Base-by-base conservation (phyloP, 2,329 filamentous ascomycete genomes). In the Aureobasidium sp. region DNA sequence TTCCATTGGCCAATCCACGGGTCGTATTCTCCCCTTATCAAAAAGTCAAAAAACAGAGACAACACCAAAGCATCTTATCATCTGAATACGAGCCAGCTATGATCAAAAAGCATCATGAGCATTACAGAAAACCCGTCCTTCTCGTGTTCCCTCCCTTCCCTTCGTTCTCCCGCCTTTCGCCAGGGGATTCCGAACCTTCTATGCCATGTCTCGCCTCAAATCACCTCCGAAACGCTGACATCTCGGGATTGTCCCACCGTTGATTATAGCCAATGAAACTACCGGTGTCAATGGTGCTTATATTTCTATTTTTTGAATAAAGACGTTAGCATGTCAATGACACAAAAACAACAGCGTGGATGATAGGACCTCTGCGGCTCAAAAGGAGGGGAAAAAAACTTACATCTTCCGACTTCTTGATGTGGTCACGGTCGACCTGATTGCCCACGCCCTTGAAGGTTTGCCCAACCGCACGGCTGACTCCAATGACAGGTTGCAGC, bases 361-460 rank as follows among this genome's bases (percentile, higher is more conserved):
- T 31, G 27, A 48, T 14, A 48, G n/a, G n/a, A 20, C 31, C 9
- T 20, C 20, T 3, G 41, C 41, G 41, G 25, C 25, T 41, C 29
- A 48, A 48, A 25, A 7, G 2, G 17, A 2, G 0, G 1, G 5
- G 4, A n/a, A 39, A 6, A 39, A 44, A 29, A 87, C 91, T 84
- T 78, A 96, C 93, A 81, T 97, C 92, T 69, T 96, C 90, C 70
- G 91, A 86, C 71, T 89, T 86, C 69, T 90, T 83, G 71, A 88
- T 78, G 71, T 96, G 92, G 65, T 86, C 82, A 59, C 89, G 88
- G 77, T 99, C 94, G 68, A 99, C 79, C 51, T 89, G 86, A 74
- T 99, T 99, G 0, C 91, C 95, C 15, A 92, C 93, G 5, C 95
- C 94, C 77, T 97, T 82, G 63, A 99, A 78, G 41, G 93, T 91